phyloP scores from a whole-genome alignment of 2,329 filamentous ascomycete genomes.

The Alternaria sp. region DNA sequence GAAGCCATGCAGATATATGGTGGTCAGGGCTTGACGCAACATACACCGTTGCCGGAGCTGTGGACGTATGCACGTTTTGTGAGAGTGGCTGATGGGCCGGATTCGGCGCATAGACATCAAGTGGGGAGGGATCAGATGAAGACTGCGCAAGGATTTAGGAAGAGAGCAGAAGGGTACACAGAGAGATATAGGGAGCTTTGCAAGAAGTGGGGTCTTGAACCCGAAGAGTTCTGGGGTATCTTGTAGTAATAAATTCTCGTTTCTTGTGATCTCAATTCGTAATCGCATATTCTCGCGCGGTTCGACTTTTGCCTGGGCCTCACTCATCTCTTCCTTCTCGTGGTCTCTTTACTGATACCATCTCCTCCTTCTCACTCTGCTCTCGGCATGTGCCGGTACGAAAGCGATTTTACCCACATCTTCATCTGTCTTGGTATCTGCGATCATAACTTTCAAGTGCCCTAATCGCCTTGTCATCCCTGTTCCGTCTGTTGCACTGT shows the following conservation, averaged over 20 bases:
- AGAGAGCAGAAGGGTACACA: conserved; percentile 49
- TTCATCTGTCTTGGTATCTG: background rate
- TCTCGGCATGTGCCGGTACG: conserved; percentile 10
- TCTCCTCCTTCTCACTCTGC: conserved; percentile 14
- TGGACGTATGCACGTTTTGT: conserved; percentile 57
- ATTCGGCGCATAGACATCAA: conserved; percentile 55
- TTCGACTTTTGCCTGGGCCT: accelerated
- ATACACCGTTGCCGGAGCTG: conserved; percentile 54
- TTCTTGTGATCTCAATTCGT: background rate
- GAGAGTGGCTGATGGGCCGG: conserved; percentile 54
- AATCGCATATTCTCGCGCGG: background rate
- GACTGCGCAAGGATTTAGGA: conserved; percentile 47
- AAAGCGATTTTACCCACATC: conserved; percentile 14
- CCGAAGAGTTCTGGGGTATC: conserved; percentile 43
- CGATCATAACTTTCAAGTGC: background rate
- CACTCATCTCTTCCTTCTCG: accelerated
- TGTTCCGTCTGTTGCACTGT: conserved; percentile 2
- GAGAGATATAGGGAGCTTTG: conserved; percentile 48
- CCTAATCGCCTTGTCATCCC: background rate
- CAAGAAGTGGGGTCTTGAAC: conserved; percentile 44
- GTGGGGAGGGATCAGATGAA: conserved; percentile 56
- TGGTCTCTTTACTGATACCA: conserved; percentile 13
- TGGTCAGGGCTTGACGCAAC: conserved; percentile 54
- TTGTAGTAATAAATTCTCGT: conserved; percentile 15
- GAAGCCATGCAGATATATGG: conserved; percentile 57